A percentile compares a stretch with the other conserved stretches of the same genome.
Evolutionary conservation across 345 rosid species (phyloP).

Genomic region (Acer saccharum): DNA sequence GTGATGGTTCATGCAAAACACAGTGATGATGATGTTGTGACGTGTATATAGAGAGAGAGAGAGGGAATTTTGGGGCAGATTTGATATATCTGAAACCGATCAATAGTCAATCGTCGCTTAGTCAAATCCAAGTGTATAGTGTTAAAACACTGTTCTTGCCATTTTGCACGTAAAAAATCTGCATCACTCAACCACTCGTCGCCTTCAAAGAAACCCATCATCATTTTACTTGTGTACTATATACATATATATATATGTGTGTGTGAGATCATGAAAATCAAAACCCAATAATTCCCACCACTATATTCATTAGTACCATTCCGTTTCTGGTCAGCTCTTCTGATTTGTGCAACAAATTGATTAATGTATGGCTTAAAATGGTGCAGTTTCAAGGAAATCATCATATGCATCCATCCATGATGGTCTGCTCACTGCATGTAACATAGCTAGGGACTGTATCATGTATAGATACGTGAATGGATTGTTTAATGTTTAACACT

Average conservation of each 20-base stretch:
- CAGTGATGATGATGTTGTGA: not conserved
- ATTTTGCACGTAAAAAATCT: conserved; percentile 31
- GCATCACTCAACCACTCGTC: conserved; percentile 17
- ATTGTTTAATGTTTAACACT: too few relatives aligned
- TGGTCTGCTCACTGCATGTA: too few relatives aligned
- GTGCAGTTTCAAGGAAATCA: not conserved
- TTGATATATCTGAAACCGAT: conserved; percentile 15
- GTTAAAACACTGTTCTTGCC: conserved; percentile 25
- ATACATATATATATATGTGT: not conserved
- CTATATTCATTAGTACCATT: not conserved
- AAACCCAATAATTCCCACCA: not conserved
- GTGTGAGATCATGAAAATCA: not conserved
- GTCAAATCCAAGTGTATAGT: conserved; percentile 31
- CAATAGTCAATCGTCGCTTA: not conserved
- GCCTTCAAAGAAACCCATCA: not conserved
- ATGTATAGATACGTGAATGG: too few relatives aligned
- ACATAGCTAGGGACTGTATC: too few relatives aligned
- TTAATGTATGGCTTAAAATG: not conserved
- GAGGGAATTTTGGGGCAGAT: conserved; percentile 5
- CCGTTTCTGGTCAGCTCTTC: conserved; percentile 2
- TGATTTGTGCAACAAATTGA: not conserved
- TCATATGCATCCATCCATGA: not conserved
- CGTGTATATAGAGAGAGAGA: not conserved
- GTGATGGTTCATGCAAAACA: conserved; percentile 25
- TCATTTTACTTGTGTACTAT: not conserved